Base-by-base conservation (phyloP, 2,329 filamentous ascomycete species). In the Penicillium glabrum region DNA sequence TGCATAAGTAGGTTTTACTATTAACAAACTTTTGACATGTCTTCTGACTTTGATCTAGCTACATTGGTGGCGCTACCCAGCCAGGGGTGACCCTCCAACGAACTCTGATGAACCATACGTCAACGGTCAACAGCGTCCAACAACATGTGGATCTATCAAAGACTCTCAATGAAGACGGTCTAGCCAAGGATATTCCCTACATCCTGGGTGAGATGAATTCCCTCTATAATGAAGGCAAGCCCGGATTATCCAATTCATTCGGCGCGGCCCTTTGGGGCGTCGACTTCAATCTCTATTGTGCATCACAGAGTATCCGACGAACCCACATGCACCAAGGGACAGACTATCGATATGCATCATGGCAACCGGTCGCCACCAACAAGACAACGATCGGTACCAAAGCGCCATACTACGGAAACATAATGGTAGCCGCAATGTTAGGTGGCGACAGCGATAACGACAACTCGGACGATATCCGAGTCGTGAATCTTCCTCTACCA, bases 301-400 rank as follows among this genome's bases (percentile, higher is more conserved):
- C 85, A 1, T 75, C 80, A 0, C 78, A 79, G 2, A 82, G 81
- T 16, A 82, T 88, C 71, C 74, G 74, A 45, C 80, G 85, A 21
- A 78, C 85, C 2, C 83, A 87, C 66, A 84, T 88, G 82, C 86
- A 89, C 70, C 81, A 83, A 75, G 86, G 85, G 11, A 86, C 83
- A 14, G 80, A 86, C 67, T 88, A 85, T 67, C 78, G 85, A 8
- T 88, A 88, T 67, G 77, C 77, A 57, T 74, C 78, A 46, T 88
- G 85, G 85, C 85, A 88, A 64, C 84, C 85, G 0, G 63, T 86
- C 45, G 64, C 73, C 5, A 86, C 84, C 0, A 67, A 74, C 48
- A 75, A 76, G 14, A 79, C 80, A 0, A 72, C 74, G 8, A 75
- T 78, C 2, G 85, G 84, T 14, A 88, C 85, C 21, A 87, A 86